Base-by-base conservation (phyloP, 129 eudicot genomes). In the Helianthus tuberosus region DNA sequence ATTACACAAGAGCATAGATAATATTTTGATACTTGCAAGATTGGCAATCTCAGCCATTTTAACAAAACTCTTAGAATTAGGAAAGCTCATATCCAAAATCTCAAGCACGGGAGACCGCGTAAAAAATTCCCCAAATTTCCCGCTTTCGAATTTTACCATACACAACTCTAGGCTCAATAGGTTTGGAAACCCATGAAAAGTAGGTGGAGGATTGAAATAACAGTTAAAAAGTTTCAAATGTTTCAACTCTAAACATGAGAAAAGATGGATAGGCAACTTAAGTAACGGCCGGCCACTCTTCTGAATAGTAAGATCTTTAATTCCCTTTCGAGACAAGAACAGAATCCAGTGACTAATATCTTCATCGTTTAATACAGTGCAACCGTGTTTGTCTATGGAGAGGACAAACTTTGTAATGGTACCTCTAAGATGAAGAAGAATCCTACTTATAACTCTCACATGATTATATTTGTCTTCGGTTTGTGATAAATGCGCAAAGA, bases 161-260 rank as follows among this genome's bases (percentile, higher is more conserved):
- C n/a, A 2, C 16, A 73, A 73, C 5, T 60, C 60, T 3, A 73
- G 15, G 47, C 47, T 44, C 59, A 73, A 73, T 8, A 73, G 69
- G 46, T 73, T 13, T 15, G 77, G 69, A n/a, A 73, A 73, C 4
- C 77, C 58, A 59, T 11, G 13, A 61, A 73, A 73, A 32, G 23
- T 11, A 14, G 48, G 35, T 4, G 43, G 3, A 3, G 14, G 27
- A 27, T 1, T 3, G 2, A 73, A 3, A 16, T 6, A 8, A 11
- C 69, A 61, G 1, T 47, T 27, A 46, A 3, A 6, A 11, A 73
- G 61, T 49, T 29, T 35, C 50, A 73, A 36, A 61, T 32, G 38
- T 11, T 60, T 32, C 60, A 73, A 47, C 13, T 47, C 50, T 5
- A 16, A 11, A 73, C 77, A 72, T 27, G 47, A 32, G 32, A 59